phyloP scores from a whole-genome alignment of 768 basidiomycete genomes.

The Stropharia rugosoannulata region DNA sequence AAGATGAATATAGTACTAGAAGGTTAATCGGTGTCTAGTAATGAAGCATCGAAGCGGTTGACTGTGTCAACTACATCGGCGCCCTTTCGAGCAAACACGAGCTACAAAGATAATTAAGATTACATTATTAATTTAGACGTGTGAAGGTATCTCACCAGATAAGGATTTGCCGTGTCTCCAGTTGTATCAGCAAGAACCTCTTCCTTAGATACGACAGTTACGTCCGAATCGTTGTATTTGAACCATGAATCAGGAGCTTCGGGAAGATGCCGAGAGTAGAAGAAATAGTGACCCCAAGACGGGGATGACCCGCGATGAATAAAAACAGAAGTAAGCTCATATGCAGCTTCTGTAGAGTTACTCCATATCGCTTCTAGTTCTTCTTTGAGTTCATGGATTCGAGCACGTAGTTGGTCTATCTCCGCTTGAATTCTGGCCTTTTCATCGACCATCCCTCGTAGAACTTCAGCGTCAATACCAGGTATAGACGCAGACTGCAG shows the following conservation, averaged over 20 bases:
- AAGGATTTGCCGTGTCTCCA: conserved; percentile 88
- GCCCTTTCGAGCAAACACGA: conserved; percentile 82
- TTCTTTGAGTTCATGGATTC: conserved; percentile 55
- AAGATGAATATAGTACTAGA: conserved; percentile 3
- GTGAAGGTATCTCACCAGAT: conserved; percentile 56
- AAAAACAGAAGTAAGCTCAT: conserved; percentile 93
- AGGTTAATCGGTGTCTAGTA: conserved; percentile 17
- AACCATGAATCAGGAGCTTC: conserved; percentile 84
- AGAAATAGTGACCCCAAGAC: conserved; percentile 93
- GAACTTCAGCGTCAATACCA: conserved; percentile 61
- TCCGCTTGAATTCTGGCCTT: conserved; percentile 50
- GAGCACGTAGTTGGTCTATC: conserved; percentile 52
- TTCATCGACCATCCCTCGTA: conserved; percentile 53
- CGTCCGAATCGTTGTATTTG: conserved; percentile 94
- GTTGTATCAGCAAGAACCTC: conserved; percentile 91
- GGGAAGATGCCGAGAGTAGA: conserved; percentile 89
- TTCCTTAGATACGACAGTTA: conserved; percentile 70
- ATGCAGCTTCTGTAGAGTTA: conserved; percentile 63
- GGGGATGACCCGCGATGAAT: conserved; percentile 89
- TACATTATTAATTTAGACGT: neutral
- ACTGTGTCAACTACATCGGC: conserved; percentile 81
- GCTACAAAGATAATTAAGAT: conserved; percentile 37
- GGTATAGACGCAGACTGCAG: conserved; percentile 42
- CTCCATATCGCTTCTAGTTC: conserved; percentile 77
- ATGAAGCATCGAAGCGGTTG: conserved; percentile 53